These are phyloP conservation scores for Fusarium ambrosium DNA, from an alignment of 2,329 filamentous ascomycete genomes.

Conservation along the genomic window DNA sequence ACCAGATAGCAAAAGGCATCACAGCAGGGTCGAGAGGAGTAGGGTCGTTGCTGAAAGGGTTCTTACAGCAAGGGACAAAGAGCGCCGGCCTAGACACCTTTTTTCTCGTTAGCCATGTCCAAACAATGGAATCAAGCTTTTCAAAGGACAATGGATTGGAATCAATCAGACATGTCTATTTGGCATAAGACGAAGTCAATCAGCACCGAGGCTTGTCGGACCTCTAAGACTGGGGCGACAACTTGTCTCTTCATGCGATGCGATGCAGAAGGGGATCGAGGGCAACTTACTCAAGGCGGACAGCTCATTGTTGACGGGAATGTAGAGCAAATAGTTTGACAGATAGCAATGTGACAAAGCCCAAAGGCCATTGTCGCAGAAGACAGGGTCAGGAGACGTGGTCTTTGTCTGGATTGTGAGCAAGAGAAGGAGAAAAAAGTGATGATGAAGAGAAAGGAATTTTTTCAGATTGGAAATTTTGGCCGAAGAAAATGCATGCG, in stretches of 20 bases:
- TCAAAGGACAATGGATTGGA: slow-evolving; percentile 26
- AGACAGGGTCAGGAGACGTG: neutral
- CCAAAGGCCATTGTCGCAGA: neutral
- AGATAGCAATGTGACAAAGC: slow-evolving; percentile 21
- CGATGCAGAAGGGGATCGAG: slow-evolving; percentile 4
- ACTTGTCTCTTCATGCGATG: slow-evolving; percentile 60
- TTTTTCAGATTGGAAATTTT: slow-evolving; percentile 42
- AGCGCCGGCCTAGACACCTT: slow-evolving; percentile 27
- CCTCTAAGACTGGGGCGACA: slow-evolving; percentile 66
- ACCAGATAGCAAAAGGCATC: slow-evolving; percentile 57
- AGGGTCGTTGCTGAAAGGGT: slow-evolving; percentile 9
- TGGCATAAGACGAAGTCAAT: slow-evolving; percentile 69
- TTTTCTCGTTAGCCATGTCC: slow-evolving; percentile 36
- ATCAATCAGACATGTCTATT: slow-evolving; percentile 66
- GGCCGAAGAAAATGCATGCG: slow-evolving; percentile 36
- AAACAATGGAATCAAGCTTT: slow-evolving; percentile 8
- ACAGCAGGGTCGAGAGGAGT: slow-evolving; percentile 43
- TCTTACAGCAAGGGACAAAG: slow-evolving; percentile 23
- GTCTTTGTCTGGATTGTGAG: slow-evolving; percentile 7
- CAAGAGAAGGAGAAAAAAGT: slow-evolving; percentile 13
- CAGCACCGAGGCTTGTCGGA: slow-evolving; percentile 63
- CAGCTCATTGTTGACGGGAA: slow-evolving; percentile 3
- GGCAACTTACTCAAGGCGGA: slow-evolving; percentile 35
- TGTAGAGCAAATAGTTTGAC: slow-evolving; percentile 7
- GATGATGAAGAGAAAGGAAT: slow-evolving; percentile 44